A percentile compares a stretch with the other conserved stretches of the same genome.
phyloP scores from a whole-genome alignment of 495 filamentous ascomycete genomes.

The Penicillium verhagenii region DNA sequence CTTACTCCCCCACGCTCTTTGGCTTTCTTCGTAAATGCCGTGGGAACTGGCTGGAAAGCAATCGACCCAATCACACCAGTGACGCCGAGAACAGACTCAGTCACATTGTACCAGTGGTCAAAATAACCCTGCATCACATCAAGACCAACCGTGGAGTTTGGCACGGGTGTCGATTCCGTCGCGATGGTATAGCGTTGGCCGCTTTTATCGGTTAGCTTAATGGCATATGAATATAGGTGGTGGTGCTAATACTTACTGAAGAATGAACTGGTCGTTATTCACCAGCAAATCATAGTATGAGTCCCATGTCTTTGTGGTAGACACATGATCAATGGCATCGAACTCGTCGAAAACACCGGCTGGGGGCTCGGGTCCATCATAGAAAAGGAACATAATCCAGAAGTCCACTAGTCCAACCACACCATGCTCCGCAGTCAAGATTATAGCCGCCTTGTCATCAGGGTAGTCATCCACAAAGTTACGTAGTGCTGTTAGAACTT shows the following conservation, averaged over 20 bases:
- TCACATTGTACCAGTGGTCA: slow-evolving; percentile 52
- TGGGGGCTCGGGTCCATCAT: slow-evolving; percentile 57
- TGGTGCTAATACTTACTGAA: slow-evolving; percentile 32
- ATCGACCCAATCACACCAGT: slow-evolving; percentile 50
- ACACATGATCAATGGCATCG: slow-evolving; percentile 45
- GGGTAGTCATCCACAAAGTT: slow-evolving; percentile 53
- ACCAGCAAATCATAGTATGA: slow-evolving; percentile 51
- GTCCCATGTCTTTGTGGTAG: slow-evolving; percentile 51
- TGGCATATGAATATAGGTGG: background rate
- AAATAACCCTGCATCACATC: slow-evolving; percentile 48
- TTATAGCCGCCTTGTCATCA: slow-evolving; percentile 52
- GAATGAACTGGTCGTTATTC: slow-evolving; percentile 37
- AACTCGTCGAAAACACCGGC: slow-evolving; percentile 56
- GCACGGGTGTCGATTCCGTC: slow-evolving; percentile 57
- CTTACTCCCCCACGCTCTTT: slow-evolving; percentile 46
- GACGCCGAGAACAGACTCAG: slow-evolving; percentile 40
- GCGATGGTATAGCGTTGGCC: slow-evolving; percentile 54
- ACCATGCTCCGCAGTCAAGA: slow-evolving; percentile 53
- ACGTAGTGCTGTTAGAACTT: slow-evolving; percentile 47
- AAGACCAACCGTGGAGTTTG: slow-evolving; percentile 36
- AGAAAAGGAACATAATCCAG: slow-evolving; percentile 64
- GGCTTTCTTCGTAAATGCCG: slow-evolving; percentile 45
- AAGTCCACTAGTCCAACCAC: slow-evolving; percentile 40
- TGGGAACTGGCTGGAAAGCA: slow-evolving; percentile 58
- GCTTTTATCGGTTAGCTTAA: slow-evolving; percentile 19